Conservation (phyloP, 1,284 basidiomycete genomes). For the Cryptococcus amylolentus region DNA sequence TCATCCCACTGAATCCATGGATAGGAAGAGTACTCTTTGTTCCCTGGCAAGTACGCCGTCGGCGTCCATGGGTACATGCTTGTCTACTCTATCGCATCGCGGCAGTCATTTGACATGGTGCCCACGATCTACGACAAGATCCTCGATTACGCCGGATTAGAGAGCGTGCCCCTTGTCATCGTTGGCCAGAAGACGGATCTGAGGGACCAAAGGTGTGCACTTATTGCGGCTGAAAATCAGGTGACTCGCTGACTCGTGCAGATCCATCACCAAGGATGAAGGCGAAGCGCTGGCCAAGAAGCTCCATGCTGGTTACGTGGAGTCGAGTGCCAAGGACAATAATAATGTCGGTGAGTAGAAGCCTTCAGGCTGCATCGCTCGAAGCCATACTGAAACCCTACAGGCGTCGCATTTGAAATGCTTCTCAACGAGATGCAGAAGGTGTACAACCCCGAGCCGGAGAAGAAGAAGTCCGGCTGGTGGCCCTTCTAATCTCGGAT, state of each 20-base stretch:
- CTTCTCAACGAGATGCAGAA: constrained; percentile 73
- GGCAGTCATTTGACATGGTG: constrained; percentile 94
- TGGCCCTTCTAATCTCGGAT: constrained; percentile 18
- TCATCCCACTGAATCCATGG: not conserved
- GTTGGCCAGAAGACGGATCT: constrained; percentile 95
- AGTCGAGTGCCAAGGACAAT: constrained; percentile 85
- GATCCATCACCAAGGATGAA: constrained; percentile 72
- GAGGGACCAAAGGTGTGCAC: constrained; percentile 49
- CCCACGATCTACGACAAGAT: constrained; percentile 97
- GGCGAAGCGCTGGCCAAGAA: constrained; percentile 70
- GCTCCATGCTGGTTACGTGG: constrained; percentile 74
- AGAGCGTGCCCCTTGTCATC: constrained; percentile 89
- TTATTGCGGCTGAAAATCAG: not conserved
- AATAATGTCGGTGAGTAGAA: constrained; percentile 75
- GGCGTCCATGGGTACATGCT: constrained; percentile 81
- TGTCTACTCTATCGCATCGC: constrained; percentile 91
- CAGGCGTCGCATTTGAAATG: constrained; percentile 83
- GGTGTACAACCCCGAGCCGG: constrained; percentile 47
- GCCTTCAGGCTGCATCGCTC: not conserved
- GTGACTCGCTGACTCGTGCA: constrained; percentile 33
- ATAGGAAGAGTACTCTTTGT: constrained; percentile 82
- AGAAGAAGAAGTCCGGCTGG: constrained; percentile 47
- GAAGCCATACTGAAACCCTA: not conserved
- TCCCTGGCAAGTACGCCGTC: constrained; percentile 75
- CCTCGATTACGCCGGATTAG: constrained; percentile 84